Conservation (phyloP, 345 rosid genomes). For the Eucalyptus curtisii region DNA sequence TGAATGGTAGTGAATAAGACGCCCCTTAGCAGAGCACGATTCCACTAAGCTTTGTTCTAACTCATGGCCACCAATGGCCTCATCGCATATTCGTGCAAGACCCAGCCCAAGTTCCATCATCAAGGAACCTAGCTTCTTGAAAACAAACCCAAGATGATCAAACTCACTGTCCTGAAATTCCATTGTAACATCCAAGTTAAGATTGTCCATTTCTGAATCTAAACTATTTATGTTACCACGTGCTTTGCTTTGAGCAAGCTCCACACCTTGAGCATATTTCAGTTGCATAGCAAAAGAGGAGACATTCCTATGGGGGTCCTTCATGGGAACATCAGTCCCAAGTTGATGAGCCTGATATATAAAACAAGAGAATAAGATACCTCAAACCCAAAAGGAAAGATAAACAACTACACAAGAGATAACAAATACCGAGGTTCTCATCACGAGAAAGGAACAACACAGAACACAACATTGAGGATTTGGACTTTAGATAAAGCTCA, state of each 20-base stretch:
- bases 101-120: constrained; percentile 74
- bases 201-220: background rate
- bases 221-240: background rate
- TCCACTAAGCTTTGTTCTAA: constrained; percentile 61
- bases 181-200: background rate
- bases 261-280: constrained; percentile 16
- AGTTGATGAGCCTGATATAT: constrained; percentile 43
- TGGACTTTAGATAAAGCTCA: background rate
- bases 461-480: background rate
- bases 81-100: constrained; percentile 64
- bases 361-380: background rate
- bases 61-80: constrained; percentile 56
- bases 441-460: background rate
- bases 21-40: constrained; percentile 72
- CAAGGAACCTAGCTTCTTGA: constrained; percentile 58
- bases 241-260: constrained; percentile 2
- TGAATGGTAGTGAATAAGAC: constrained; percentile 88
- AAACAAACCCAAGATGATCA: constrained; percentile 28
- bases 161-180: constrained; percentile 21
- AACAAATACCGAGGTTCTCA: background rate
- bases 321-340: constrained; percentile 80
- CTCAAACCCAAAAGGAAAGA: background rate
- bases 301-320: constrained; percentile 65
- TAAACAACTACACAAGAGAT: background rate
- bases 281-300: constrained; percentile 82